Conservation (phyloP, 108 stramenopile genomes). For the Fragilaria crotonensis region DNA sequence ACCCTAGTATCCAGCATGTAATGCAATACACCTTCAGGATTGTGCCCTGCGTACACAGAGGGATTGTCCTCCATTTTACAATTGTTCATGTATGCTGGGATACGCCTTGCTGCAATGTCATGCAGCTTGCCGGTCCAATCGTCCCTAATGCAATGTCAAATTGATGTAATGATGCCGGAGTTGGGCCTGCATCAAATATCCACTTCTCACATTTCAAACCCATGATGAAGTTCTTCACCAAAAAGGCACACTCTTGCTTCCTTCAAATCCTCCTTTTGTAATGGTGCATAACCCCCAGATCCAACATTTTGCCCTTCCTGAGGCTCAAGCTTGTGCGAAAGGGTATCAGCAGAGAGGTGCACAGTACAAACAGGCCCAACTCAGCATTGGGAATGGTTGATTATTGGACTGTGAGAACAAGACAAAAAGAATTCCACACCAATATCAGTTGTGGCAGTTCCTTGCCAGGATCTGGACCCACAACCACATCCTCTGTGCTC, state of each 20-base stretch:
- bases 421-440: conserved; percentile 5
- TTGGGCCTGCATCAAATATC: conserved; percentile 5
- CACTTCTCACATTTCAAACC: conserved; percentile 15
- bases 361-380: conserved; percentile 25
- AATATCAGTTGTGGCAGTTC: background rate
- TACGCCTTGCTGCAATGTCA: conserved; percentile 25
- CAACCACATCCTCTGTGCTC: too few species aligned
- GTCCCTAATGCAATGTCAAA: conserved; percentile 66
- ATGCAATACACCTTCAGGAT: conserved; percentile 19
- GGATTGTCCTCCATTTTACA: conserved; percentile 4
- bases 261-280: conserved; percentile 23
- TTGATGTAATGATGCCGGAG: background rate
- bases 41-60: conserved; percentile 11
- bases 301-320: conserved; percentile 45
- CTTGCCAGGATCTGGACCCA: too few species aligned
- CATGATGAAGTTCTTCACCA: conserved; percentile 51
- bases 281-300: conserved; percentile 57
- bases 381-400: conserved; percentile 27
- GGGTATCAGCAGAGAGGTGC: background rate
- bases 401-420: conserved; percentile 18
- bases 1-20: conserved; percentile 10
- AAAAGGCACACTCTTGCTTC: conserved; percentile 19
- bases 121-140: conserved; percentile 45
- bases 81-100: conserved; percentile 58
- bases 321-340: conserved; percentile 7